Conservation (phyloP, 1,284 basidiomycete species). For the Apiotrichum veenhuisii region DNA sequence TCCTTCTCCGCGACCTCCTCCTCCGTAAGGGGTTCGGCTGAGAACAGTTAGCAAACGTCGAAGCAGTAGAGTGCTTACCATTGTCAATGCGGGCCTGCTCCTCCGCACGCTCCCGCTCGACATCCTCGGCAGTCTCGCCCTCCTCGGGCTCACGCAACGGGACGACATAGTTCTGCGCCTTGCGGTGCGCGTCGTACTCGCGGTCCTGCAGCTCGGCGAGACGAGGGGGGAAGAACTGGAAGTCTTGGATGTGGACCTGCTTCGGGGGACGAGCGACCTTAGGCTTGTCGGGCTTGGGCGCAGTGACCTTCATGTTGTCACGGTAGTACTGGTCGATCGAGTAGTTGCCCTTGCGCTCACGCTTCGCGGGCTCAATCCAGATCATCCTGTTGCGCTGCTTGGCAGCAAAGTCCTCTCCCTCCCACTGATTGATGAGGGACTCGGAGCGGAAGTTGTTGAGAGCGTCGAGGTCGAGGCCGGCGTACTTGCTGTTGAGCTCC, state of each 20-base stretch:
- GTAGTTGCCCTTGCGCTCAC: slow-evolving; percentile 94
- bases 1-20: slow-evolving; percentile 79
- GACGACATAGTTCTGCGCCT: slow-evolving; percentile 67
- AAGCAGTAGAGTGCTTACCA: slow-evolving; percentile 59
- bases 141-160: slow-evolving; percentile 66
- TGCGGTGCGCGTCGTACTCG: slow-evolving; percentile 74
- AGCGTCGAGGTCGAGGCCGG: slow-evolving; percentile 87
- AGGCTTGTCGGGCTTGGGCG: slow-evolving; percentile 72
- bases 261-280: slow-evolving; percentile 85
- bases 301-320: slow-evolving; percentile 72
- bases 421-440: slow-evolving; percentile 82
- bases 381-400: slow-evolving; percentile 61
- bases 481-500: slow-evolving; percentile 88
- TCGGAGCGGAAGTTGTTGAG: slow-evolving; percentile 96
- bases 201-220: slow-evolving; percentile 81
- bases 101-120: slow-evolving; percentile 73
- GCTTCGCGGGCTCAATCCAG: slow-evolving; percentile 87
- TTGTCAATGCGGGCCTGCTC: slow-evolving; percentile 85
- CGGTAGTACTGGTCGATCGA: slow-evolving; percentile 92
- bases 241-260: slow-evolving; percentile 84
- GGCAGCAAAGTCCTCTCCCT: slow-evolving; percentile 84
- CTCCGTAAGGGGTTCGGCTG: slow-evolving; percentile 81
- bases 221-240: slow-evolving; percentile 90
- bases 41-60: slow-evolving; percentile 13
- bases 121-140: slow-evolving; percentile 70